phyloP scores from a whole-genome alignment of 352 stramenopile species.

The Globisporangium mamillatum region DNA sequence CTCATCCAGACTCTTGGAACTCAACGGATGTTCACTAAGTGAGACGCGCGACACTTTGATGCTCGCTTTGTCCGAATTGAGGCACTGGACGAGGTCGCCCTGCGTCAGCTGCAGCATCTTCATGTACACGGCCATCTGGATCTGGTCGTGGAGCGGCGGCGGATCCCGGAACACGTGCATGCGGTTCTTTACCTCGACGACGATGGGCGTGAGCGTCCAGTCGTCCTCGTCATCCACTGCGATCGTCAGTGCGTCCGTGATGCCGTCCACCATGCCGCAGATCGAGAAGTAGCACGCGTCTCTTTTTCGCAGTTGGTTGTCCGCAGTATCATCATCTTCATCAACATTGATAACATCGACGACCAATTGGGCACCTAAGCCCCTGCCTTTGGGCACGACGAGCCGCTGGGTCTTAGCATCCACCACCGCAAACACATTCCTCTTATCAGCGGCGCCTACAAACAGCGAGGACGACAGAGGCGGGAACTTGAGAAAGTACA shows the following conservation, averaged over 20 bases:
- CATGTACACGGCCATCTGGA: constrained; percentile 82
- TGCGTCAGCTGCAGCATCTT: constrained; percentile 66
- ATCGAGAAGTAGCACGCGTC: constrained; percentile 54
- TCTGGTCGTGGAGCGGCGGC: constrained; percentile 65
- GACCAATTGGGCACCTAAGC: neutral
- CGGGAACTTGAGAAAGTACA: constrained; percentile 68
- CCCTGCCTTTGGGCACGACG: neutral
- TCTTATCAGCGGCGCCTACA: neutral
- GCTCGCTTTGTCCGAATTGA: constrained; percentile 37
- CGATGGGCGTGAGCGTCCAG: constrained; percentile 55
- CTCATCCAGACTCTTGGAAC: neutral
- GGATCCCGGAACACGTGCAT: constrained; percentile 55
- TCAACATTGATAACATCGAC: neutral
- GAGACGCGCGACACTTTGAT: constrained; percentile 61
- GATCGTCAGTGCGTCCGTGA: constrained; percentile 58
- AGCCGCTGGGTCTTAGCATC: constrained; percentile 23
- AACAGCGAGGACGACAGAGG: neutral
- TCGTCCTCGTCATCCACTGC: constrained; percentile 37
- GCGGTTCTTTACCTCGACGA: constrained; percentile 82
- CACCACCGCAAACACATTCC: constrained; percentile 28
- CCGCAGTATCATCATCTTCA: constrained; percentile 5
- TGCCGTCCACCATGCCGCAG: constrained; percentile 79
- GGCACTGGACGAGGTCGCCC: constrained; percentile 71
- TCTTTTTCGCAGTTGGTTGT: neutral
- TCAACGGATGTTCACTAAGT: constrained; percentile 41